Percentiles rank a stretch among this genome's conserved stretches.
phyloP scores from a whole-genome alignment of 2,329 filamentous ascomycete species.

The Tothia fuscella region DNA sequence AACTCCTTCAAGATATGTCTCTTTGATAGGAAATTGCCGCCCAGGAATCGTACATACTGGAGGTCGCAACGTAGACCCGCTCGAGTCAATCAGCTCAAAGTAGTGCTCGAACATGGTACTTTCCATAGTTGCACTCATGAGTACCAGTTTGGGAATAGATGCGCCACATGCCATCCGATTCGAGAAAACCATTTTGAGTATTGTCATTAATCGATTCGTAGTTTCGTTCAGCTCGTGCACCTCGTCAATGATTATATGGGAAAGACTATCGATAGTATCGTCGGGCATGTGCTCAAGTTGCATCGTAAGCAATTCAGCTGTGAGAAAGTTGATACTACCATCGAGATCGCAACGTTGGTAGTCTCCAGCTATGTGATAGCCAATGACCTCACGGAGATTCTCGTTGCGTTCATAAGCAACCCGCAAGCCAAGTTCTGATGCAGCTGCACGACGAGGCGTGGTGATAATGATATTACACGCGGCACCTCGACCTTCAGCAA shows the following conservation, averaged over 20 bases:
- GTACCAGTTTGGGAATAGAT: slow-evolving; percentile 30
- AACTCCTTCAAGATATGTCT: slow-evolving; percentile 32
- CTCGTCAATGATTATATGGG: slow-evolving; percentile 41
- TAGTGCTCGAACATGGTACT: slow-evolving; percentile 34
- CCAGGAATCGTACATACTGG: slow-evolving; percentile 33
- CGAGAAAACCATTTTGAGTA: slow-evolving; percentile 31
- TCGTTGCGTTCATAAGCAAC: slow-evolving; percentile 36
- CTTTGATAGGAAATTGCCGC: slow-evolving; percentile 30
- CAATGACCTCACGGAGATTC: slow-evolving; percentile 26
- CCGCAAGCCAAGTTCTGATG: slow-evolving; percentile 32
- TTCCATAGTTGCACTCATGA: slow-evolving; percentile 40
- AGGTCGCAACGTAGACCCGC: slow-evolving; percentile 23
- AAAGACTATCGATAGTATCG: slow-evolving; percentile 27
- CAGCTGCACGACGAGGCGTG: slow-evolving; percentile 37
- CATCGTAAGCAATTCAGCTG: slow-evolving; percentile 36
- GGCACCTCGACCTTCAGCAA: slow-evolving; percentile 26
- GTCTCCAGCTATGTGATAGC: slow-evolving; percentile 19
- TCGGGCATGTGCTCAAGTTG: slow-evolving; percentile 31
- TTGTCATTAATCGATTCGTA: slow-evolving; percentile 35
- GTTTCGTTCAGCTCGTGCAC: slow-evolving; percentile 36
- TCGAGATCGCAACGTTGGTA: slow-evolving; percentile 26
- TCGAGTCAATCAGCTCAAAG: slow-evolving; percentile 23
- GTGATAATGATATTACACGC: slow-evolving; percentile 39
- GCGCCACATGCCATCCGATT: slow-evolving; percentile 22
- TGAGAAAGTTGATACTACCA: slow-evolving; percentile 39